Percentiles rank a stretch among this genome's conserved stretches.
Conservation (phyloP, 2,329 filamentous ascomycete species). For the Pseudohalonectria lignicola region DNA sequence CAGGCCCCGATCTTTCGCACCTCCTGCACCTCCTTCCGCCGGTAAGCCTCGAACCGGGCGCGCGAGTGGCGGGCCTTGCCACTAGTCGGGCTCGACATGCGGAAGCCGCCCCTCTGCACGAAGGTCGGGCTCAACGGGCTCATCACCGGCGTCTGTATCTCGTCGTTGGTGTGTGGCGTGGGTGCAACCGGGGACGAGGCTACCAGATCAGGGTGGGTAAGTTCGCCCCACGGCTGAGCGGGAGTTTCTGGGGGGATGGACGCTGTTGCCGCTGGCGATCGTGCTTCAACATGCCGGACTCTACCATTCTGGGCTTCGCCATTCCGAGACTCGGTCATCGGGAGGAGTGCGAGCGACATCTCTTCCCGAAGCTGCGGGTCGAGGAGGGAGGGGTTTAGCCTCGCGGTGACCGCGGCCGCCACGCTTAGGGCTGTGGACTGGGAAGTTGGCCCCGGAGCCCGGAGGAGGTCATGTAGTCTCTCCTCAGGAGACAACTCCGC, state of each 20-base stretch:
- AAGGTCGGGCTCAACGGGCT: neutral
- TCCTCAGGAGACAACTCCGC: slow-evolving; percentile 34
- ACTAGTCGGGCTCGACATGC: slow-evolving; percentile 41
- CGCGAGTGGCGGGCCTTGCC: slow-evolving; percentile 38
- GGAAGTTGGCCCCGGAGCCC: slow-evolving; percentile 21
- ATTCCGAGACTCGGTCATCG: too few relatives aligned
- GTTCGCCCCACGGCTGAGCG: slow-evolving; percentile 40
- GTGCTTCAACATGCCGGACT: too few relatives aligned
- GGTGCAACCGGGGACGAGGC: neutral
- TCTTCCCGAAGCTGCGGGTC: slow-evolving; percentile 30
- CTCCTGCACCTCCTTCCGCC: slow-evolving; percentile 55
- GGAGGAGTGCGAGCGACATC: slow-evolving; percentile 6
- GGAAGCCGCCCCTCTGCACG: slow-evolving; percentile 31
- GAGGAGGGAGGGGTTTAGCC: slow-evolving; percentile 41
- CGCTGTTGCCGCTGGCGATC: too few relatives aligned
- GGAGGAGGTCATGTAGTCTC: slow-evolving; percentile 34
- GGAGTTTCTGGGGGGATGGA: too few relatives aligned
- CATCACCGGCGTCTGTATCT: too few relatives aligned
- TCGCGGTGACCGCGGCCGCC: slow-evolving; percentile 44
- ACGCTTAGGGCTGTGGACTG: slow-evolving; percentile 41
- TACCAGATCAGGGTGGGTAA: slow-evolving; percentile 27
- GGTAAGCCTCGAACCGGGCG: slow-evolving; percentile 42
- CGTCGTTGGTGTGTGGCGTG: too few relatives aligned
- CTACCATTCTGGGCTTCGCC: too few relatives aligned
- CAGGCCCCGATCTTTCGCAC: slow-evolving; percentile 56